phyloP scores from a whole-genome alignment of 2,329 filamentous ascomycete species.

The Plenodomus lindquistii region DNA sequence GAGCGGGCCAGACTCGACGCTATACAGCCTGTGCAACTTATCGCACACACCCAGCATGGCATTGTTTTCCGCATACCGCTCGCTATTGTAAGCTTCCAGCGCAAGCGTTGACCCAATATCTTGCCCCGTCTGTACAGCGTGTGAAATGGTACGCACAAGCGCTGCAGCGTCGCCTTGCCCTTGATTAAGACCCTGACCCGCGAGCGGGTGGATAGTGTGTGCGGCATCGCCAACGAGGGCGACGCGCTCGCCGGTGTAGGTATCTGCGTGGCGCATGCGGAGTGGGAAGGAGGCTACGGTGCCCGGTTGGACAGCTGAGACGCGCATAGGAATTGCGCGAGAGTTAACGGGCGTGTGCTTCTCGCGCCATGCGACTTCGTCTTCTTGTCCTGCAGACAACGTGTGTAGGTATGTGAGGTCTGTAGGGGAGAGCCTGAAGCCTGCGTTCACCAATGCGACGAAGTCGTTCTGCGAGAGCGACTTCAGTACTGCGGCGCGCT shows the following conservation, averaged over 20 bases:
- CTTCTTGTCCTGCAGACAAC: conserved; percentile 55
- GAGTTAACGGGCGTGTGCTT: conserved; percentile 65
- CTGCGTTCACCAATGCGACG: conserved; percentile 86
- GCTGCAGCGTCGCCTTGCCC: conserved; percentile 87
- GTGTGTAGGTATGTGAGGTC: conserved; percentile 85
- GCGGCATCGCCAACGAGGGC: conserved; percentile 93
- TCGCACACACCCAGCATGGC: conserved; percentile 79
- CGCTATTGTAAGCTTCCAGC: conserved; percentile 78
- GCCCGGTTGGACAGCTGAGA: conserved; percentile 73
- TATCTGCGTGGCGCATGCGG: conserved; percentile 88
- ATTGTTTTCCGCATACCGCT: conserved; percentile 81
- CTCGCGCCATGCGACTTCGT: conserved; percentile 84
- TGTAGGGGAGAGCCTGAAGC: conserved; percentile 77
- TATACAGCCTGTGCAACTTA: conserved; percentile 91
- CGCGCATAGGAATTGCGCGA: conserved; percentile 63
- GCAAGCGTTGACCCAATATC: conserved; percentile 81
- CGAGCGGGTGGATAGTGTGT: conserved; percentile 92
- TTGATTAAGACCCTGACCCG: conserved; percentile 91
- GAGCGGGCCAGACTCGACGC: conserved; percentile 76
- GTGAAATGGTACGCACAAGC: conserved; percentile 73
- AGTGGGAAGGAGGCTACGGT: conserved; percentile 89
- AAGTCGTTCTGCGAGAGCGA: conserved; percentile 74
- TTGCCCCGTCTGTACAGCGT: conserved; percentile 79
- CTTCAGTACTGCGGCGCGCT: conserved; percentile 79
- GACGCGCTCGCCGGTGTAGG: conserved; percentile 86